These are phyloP conservation scores for Sugiyamaella castrensis DNA, from an alignment of 1,139 yeast species.

Conservation along the genomic window DNA sequence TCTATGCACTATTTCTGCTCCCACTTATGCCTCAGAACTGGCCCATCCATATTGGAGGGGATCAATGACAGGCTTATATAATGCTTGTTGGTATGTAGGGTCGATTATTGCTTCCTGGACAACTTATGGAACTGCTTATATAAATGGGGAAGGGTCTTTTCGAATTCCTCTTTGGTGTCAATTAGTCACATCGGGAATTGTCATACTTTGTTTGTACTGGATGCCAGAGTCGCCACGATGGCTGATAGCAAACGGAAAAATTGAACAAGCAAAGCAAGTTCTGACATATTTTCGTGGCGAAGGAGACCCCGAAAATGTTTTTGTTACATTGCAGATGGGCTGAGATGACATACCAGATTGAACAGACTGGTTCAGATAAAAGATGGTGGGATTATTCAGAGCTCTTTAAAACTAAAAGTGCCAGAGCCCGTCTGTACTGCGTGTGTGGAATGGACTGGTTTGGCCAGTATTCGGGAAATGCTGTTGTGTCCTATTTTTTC, in stretches of 20 bases:
- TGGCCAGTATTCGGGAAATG: conserved; percentile 25
- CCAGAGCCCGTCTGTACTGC: conserved; percentile 41
- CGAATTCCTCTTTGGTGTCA: conserved; percentile 23
- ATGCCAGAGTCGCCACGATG: conserved; percentile 73
- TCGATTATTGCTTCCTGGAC: conserved; percentile 48
- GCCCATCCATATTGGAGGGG: conserved; percentile 24
- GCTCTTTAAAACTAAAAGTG: conserved; percentile 38
- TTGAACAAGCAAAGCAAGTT: conserved; percentile 44
- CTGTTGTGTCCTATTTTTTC: conserved; percentile 22
- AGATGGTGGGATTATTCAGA: conserved; percentile 33
- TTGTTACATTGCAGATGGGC: conserved; percentile 21
- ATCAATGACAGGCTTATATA: conserved; percentile 34
- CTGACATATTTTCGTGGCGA: conserved; percentile 26
- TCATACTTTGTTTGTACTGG: conserved; percentile 47
- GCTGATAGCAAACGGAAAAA: conserved; percentile 47
- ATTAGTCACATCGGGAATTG: conserved; percentile 42
- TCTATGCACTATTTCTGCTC: conserved; percentile 24
- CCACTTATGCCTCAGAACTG: conserved; percentile 22
- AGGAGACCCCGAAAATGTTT: conserved; percentile 22
- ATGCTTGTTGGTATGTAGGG: conserved; percentile 47
- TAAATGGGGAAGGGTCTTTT: conserved; percentile 40
- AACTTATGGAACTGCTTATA: conserved; percentile 40
- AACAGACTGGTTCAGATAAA: conserved; percentile 20
- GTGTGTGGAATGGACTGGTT: conserved; percentile 36
- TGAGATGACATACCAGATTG: conserved; percentile 11